A percentile compares a stretch with the other conserved stretches of the same genome.
phyloP scores from a whole-genome alignment of 345 rosid species.

The Gossypioides kirkii region DNA sequence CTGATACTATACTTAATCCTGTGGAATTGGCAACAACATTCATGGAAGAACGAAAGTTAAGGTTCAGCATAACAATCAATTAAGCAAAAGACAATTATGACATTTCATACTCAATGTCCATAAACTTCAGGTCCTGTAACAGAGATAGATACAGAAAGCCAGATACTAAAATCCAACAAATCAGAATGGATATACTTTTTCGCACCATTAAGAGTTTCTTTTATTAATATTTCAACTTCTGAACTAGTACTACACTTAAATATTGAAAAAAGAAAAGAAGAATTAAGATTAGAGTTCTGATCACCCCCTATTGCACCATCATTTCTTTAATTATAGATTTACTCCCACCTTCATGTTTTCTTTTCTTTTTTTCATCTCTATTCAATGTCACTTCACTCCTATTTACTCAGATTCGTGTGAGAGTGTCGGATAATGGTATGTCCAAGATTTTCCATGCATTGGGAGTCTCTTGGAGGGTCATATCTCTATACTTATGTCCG shows the following conservation, averaged over 20 bases:
- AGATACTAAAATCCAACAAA: not conserved
- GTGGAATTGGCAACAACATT: slow-evolving; percentile 12
- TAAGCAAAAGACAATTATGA: not conserved
- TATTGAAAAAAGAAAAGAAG: not conserved
- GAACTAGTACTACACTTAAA: not conserved
- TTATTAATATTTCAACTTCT: not conserved
- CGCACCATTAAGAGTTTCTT: not conserved
- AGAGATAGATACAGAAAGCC: not conserved
- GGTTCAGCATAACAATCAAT: not conserved
- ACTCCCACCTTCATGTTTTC: not conserved
- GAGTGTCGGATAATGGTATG: not conserved
- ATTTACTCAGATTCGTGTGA: not conserved
- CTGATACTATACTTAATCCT: slow-evolving; percentile 98
- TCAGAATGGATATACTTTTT: not conserved
- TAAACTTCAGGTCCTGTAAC: not conserved
- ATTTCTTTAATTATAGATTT: not conserved
- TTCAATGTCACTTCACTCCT: not conserved
- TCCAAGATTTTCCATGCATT: not conserved
- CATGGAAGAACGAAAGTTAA: not conserved
- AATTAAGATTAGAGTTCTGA: no score
- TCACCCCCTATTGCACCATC: no score
- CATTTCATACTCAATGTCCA: not conserved
- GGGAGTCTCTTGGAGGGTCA: not conserved
- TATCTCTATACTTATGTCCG: not conserved
- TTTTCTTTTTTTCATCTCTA: not conserved